Evolutionary conservation across 2,329 filamentous ascomycete genomes (phyloP).

Genomic region (Blastomyces emzantsi): DNA sequence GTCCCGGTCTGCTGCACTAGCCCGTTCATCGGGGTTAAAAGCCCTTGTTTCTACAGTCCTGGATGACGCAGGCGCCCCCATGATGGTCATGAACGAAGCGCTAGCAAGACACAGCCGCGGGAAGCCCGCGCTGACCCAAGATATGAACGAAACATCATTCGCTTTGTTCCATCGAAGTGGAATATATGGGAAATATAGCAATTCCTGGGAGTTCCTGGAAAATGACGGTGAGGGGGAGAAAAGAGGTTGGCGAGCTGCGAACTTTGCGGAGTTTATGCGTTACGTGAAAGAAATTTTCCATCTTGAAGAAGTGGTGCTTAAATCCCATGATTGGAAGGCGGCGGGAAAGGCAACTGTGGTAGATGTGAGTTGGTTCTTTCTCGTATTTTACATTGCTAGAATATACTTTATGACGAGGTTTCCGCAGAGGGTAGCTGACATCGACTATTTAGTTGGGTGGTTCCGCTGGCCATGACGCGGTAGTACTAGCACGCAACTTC

Average conservation of each 20-base stretch:
- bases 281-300: conserved; percentile 13
- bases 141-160: conserved; percentile 10
- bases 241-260: conserved; percentile 8
- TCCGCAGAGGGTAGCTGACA: background rate
- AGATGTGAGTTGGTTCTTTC: conserved; percentile 4
- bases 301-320: conserved; percentile 11
- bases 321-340: conserved; percentile 13
- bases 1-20: conserved; percentile 11
- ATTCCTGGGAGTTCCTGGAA: conserved; percentile 26
- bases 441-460: conserved; percentile 15
- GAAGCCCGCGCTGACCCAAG: conserved; percentile 8
- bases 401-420: background rate
- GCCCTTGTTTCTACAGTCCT: conserved; percentile 10
- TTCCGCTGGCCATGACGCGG: conserved; percentile 11
- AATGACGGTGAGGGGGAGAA: conserved; percentile 23
- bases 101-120: conserved; percentile 11
- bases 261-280: conserved; percentile 8
- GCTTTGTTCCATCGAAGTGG: conserved; percentile 9
- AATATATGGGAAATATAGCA: conserved; percentile 13
- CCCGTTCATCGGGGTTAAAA: conserved; percentile 9
- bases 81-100: conserved; percentile 13
- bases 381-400: background rate
- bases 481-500: conserved; percentile 13
- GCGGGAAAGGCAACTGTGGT: conserved; percentile 13
- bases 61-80: conserved; percentile 9